Conservation (phyloP, 2,329 filamentous ascomycete genomes). For the Colletotrichum chrysophilum region DNA sequence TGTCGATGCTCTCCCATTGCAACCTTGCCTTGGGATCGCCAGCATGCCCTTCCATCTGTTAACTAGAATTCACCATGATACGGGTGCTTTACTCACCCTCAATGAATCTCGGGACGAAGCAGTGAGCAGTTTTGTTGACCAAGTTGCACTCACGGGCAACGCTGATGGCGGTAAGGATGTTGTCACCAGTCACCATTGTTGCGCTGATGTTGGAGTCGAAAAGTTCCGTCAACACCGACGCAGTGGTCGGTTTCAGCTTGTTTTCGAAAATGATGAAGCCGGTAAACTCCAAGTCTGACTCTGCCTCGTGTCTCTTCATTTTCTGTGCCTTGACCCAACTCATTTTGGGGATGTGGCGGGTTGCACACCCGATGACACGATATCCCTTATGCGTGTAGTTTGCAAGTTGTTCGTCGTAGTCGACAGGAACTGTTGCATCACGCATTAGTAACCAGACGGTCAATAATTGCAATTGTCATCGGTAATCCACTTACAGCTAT, state of each 20-base stretch:
- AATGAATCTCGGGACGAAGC: constrained; percentile 89
- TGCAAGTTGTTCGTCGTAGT: constrained; percentile 88
- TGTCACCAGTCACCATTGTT: constrained; percentile 98
- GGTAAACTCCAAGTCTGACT: constrained; percentile 83
- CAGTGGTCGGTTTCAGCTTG: constrained; percentile 90
- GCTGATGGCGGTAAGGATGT: constrained; percentile 95
- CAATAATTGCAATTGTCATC: constrained; percentile 36
- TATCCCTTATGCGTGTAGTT: constrained; percentile 96
- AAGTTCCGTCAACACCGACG: constrained; percentile 82
- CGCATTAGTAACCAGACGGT: neutral
- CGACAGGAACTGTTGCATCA: constrained; percentile 66
- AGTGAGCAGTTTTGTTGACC: constrained; percentile 81
- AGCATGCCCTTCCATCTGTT: constrained; percentile 60
- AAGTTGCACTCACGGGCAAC: constrained; percentile 90
- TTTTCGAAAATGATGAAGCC: constrained; percentile 99
- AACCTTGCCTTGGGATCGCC: constrained; percentile 76
- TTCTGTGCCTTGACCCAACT: constrained; percentile 96
- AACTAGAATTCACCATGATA: neutral
- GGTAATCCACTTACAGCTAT: constrained; percentile 65
- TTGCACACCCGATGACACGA: constrained; percentile 94
- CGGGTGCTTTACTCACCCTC: constrained; percentile 58
- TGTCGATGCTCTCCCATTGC: constrained; percentile 94
- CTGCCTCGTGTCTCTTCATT: constrained; percentile 85
- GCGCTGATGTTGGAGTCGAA: constrained; percentile 82
- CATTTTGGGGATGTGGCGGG: constrained; percentile 84